Percentiles rank a stretch among this genome's conserved stretches.
These are phyloP conservation scores for Fusarium chlamydosporum DNA, from an alignment of 2,329 filamentous ascomycete species.

Conservation along the genomic window DNA sequence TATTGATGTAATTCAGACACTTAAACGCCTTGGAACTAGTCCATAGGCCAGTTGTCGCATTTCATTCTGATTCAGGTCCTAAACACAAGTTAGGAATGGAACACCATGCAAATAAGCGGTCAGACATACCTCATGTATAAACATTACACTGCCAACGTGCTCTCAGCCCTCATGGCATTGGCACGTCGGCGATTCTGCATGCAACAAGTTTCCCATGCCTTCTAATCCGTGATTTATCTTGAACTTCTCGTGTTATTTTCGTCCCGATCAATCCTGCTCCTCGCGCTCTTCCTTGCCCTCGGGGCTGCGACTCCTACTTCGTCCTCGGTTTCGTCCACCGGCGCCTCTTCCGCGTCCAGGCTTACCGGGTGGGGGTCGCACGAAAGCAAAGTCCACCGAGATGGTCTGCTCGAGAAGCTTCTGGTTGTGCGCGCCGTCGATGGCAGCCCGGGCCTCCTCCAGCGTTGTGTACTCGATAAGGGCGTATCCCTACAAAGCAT, in stretches of 20 bases:
- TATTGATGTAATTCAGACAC: not conserved
- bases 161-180: constrained; percentile 18
- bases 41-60: not conserved
- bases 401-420: constrained; percentile 87
- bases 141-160: constrained; percentile 52
- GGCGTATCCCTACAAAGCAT: constrained; percentile 76
- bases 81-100: constrained; percentile 9
- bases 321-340: constrained; percentile 60
- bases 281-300: constrained; percentile 55
- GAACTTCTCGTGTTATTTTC: not conserved
- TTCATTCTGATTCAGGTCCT: constrained; percentile 31
- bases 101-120: not conserved
- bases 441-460: constrained; percentile 83
- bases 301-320: constrained; percentile 66
- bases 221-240: constrained; percentile 8
- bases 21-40: not conserved
- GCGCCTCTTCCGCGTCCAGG: constrained; percentile 57
- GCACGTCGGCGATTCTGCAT: constrained; percentile 47
- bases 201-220: not conserved
- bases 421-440: constrained; percentile 81
- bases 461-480: constrained; percentile 87
- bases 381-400: constrained; percentile 86
- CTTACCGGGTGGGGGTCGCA: constrained; percentile 77
- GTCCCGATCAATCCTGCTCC: constrained; percentile 50
- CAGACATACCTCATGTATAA: constrained; percentile 48